Base-by-base conservation (phyloP, 805 yeast genomes). In the Hanseniaspora valbyensis region DNA sequence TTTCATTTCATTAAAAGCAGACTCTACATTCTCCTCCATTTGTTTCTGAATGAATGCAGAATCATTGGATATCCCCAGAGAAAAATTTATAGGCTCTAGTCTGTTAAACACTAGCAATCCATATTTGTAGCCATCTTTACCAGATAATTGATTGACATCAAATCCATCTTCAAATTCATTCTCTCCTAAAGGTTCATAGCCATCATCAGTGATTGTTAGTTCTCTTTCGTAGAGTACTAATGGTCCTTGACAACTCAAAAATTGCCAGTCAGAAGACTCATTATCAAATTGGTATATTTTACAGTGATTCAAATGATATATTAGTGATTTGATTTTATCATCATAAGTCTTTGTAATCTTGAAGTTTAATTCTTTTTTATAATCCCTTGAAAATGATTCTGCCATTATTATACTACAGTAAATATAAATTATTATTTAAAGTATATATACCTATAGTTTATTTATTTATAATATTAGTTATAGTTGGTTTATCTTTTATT, bases 81-180 rank as follows among this genome's bases (percentile, higher is more conserved):
- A 76, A 56, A 83, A 81, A 61, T 83, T 82, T 53, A 80, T 81
- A 0, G 88, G 83, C 48, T 74, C 77, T 51, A 69, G 68, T 58
- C 89, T 70, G 58, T 84, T 83, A 56, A 83, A 62, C n/a, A 84
- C 71, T 30, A 83, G 75, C 49, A 84, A 61, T 2, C 90, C 92
- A 59, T 78, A 81, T 50, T 76, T 74, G 62, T 79, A 83, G 30
- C 63, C 62, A 54, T 68, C 70, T 38, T 54, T 58, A 2, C 69
- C 69, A 14, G 44, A 39, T 5, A 46, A 32, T 6, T 39, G 40
- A 14, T 30, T 39, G 2, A 36, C 25, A 24, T 46, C 50, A 30
- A 39, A 46, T 9, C 32, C 37, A 33, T 46, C 42, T 21, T 46
- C 50, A 46, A 30, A 32, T 18, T 46, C 50, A 16, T 46, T 39